Evolutionary conservation across 139 green algal species (phyloP).

Genomic region (Coelastrella sp.): DNA sequence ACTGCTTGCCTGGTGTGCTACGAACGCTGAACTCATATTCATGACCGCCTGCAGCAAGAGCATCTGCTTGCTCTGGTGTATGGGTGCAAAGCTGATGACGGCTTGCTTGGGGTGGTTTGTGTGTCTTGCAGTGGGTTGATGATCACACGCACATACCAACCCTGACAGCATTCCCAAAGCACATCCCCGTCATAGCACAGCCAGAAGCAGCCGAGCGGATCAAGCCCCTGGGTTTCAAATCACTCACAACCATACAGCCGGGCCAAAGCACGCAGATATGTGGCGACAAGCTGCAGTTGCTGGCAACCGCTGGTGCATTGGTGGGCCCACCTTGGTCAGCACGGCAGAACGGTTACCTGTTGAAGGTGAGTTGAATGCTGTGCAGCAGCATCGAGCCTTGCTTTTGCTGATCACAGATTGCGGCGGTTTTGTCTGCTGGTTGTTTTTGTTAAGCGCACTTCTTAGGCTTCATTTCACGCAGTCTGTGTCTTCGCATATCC

Average conservation of each 20-base stretch:
- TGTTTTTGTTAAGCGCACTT: too few species aligned
- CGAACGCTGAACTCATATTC: too few species aligned
- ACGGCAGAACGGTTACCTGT: conserved; percentile 79
- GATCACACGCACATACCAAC: conserved; percentile 89
- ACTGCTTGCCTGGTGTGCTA: too few species aligned
- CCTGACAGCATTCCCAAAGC: conserved; percentile 70
- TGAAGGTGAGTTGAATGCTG: conserved; percentile 46
- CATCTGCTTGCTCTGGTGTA: not conserved
- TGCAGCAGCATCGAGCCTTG: not conserved
- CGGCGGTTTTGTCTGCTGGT: too few species aligned
- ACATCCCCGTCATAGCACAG: conserved; percentile 76
- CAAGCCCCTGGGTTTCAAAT: conserved; percentile 74
- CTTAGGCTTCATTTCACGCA: too few species aligned
- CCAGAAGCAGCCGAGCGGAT: conserved; percentile 71
- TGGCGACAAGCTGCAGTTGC: conserved; percentile 69
- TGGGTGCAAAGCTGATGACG: not conserved
- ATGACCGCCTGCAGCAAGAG: not conserved
- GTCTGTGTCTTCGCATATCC: too few species aligned
- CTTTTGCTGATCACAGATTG: not conserved
- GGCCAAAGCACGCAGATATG: conserved; percentile 63
- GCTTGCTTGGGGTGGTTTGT: too few species aligned
- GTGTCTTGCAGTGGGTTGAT: conserved; percentile 61
- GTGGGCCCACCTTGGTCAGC: conserved; percentile 88
- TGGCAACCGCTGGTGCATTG: conserved; percentile 76
- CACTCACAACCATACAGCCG: conserved; percentile 71